Evolutionary conservation across 305 asterid species (phyloP), one percentile per base, ranked within the genome.

Genomic region (Plantago coronopus): DNA sequence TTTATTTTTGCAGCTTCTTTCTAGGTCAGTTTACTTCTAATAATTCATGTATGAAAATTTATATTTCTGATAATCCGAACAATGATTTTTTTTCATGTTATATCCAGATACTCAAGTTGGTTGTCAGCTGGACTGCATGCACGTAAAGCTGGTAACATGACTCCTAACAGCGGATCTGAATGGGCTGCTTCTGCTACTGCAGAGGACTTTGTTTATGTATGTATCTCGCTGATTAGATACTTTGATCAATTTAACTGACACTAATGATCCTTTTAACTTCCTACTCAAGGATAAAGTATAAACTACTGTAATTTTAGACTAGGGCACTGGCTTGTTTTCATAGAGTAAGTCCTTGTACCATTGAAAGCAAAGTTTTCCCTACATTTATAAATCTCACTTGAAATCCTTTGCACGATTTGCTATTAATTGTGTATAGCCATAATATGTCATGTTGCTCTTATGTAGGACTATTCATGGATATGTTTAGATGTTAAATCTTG

Each of bases 151-250:
- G 87, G 87, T 56, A 81, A 72, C 62, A 57, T 76, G 23, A 74
- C 76, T 73, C 71, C 84, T 64, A 82, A 29, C 70, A 49, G 76
- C 67, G 96, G 88, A 68, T 80, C 71, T 72, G 95, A 87, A 69
- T 93, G 97, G 97, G 99, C 96, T 44, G 44, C 73, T 66, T 82
- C 96, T 73, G 94, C 96, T 76, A 62, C 80, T 61, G 78, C 91
- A n/a, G 91, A 89, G 31, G 94, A 93, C 77, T 77, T 93, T 59
- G 80, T 87, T 62, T 85, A 80, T 63, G 90, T 93, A 85, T 57
- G 95, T 76, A 64, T 66, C 76, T 56, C 71, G 66, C 62, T 37
- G 15, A 37, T 59, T 31, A 46, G 40, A 49, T 70, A 40, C 48
- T 54, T 70, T 48, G 42, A 61, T 65, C 40, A 57, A 13, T 65